phyloP scores from a whole-genome alignment of 768 basidiomycete species.

The Suillus cothurnatus region DNA sequence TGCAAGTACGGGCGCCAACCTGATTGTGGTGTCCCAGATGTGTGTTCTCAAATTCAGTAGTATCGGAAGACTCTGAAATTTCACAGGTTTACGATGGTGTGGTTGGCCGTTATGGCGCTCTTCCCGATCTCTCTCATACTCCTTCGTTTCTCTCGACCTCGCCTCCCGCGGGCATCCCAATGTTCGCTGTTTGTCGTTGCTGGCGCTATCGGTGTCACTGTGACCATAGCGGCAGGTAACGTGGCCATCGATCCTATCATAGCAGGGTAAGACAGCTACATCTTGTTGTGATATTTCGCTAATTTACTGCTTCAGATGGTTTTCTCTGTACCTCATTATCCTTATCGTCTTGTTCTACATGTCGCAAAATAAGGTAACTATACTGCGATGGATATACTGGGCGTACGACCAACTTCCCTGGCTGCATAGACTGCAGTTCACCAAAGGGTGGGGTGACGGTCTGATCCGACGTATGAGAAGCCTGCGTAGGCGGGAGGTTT shows the following conservation, averaged over 20 bases:
- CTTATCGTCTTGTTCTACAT: constrained; percentile 49
- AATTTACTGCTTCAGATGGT: constrained; percentile 47
- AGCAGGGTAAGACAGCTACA: constrained; percentile 44
- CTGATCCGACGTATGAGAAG: constrained; percentile 48
- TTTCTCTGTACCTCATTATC: constrained; percentile 59
- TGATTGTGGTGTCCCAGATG: constrained; percentile 63
- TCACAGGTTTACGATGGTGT: constrained; percentile 63
- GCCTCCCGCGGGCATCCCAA: constrained; percentile 45
- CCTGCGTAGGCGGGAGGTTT: constrained; percentile 56
- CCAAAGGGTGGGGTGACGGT: constrained; percentile 43
- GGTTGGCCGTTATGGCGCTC: constrained; percentile 64
- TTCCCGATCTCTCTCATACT: constrained; percentile 64
- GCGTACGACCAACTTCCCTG: constrained; percentile 58
- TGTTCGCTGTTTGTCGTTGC: constrained; percentile 46
- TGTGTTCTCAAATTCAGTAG: constrained; percentile 23
- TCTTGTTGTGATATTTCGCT: background rate
- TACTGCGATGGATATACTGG: constrained; percentile 62
- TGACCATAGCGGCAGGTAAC: constrained; percentile 57
- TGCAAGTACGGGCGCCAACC: constrained; percentile 53
- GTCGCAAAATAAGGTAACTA: constrained; percentile 54
- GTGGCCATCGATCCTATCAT: constrained; percentile 58
- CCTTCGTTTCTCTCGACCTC: constrained; percentile 66
- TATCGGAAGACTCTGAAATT: constrained; percentile 1
- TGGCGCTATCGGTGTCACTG: constrained; percentile 43
- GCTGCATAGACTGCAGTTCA: constrained; percentile 43